These are phyloP conservation scores for Rhazya stricta DNA, from an alignment of 257 asterid genomes.

Conservation along the genomic window DNA sequence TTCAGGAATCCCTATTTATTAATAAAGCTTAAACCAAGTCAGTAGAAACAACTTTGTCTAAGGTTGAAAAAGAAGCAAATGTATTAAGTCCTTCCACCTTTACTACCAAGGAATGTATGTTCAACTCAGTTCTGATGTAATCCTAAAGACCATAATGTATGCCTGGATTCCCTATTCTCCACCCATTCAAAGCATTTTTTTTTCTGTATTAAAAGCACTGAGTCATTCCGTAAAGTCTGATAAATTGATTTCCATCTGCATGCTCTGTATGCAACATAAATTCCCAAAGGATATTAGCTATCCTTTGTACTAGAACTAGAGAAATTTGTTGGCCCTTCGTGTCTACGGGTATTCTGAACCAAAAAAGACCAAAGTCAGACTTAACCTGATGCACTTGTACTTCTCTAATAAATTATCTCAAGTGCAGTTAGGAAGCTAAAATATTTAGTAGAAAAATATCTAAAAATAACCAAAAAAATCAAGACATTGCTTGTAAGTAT, in stretches of 20 bases:
- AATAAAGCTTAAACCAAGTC: neutral
- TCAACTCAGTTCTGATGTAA: neutral
- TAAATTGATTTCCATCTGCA: neutral
- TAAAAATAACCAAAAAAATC: neutral
- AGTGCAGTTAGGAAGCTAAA: neutral
- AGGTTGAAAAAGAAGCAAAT: neutral
- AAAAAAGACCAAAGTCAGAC: neutral
- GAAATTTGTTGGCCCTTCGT: neutral
- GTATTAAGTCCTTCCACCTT: neutral
- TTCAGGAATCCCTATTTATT: neutral
- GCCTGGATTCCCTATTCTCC: neutral
- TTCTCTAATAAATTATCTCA: too few relatives aligned
- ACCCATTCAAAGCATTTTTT: neutral
- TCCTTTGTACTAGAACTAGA: neutral
- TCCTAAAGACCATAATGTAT: neutral
- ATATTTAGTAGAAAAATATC: neutral
- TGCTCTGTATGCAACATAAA: neutral
- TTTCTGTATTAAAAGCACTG: neutral
- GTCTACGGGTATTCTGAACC: neutral
- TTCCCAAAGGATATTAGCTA: neutral
- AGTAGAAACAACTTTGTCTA: neutral
- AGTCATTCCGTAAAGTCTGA: neutral
- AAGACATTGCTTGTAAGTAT: neutral
- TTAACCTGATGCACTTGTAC: neutral
- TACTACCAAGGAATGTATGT: neutral